phyloP scores from a whole-genome alignment of 306 rosid species.

The Ormosia emarginata region DNA sequence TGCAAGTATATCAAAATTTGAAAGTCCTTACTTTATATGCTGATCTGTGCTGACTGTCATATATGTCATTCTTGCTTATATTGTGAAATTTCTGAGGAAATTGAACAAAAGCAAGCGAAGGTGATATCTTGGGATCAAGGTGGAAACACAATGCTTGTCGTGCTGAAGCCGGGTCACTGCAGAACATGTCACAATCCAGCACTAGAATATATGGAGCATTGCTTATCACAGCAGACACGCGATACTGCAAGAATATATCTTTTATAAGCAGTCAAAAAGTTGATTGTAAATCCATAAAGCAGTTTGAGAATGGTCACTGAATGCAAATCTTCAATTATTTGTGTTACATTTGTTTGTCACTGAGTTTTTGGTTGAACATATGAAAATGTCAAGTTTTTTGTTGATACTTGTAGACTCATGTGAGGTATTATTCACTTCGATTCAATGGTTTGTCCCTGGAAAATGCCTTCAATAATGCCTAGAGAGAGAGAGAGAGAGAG shows the following conservation, averaged over 20 bases:
- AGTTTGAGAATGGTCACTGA: background rate
- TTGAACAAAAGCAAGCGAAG: conserved; percentile 55
- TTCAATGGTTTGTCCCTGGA: background rate
- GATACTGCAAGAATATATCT: conserved; percentile 33
- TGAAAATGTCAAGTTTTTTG: background rate
- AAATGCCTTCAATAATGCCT: background rate
- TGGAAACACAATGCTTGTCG: conserved; percentile 70
- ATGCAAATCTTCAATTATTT: background rate
- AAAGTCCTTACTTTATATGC: conserved; percentile 34
- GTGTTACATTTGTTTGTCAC: background rate
- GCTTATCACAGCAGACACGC: conserved; percentile 61
- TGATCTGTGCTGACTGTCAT: conserved; percentile 48
- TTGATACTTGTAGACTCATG: background rate
- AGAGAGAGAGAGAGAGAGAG: background rate
- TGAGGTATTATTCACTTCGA: background rate
- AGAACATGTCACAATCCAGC: conserved; percentile 73
- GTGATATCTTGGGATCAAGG: conserved; percentile 47
- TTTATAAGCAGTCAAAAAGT: background rate
- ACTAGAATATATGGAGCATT: conserved; percentile 55
- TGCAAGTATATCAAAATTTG: conserved; percentile 3
- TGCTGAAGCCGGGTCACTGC: conserved; percentile 53
- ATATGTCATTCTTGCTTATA: conserved; percentile 47
- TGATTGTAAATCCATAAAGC: background rate
- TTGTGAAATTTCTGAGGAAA: conserved; percentile 60
- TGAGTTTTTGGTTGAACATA: background rate